Conservation (phyloP, 495 filamentous ascomycete species). For the Massariosphaeria phaeospora region DNA sequence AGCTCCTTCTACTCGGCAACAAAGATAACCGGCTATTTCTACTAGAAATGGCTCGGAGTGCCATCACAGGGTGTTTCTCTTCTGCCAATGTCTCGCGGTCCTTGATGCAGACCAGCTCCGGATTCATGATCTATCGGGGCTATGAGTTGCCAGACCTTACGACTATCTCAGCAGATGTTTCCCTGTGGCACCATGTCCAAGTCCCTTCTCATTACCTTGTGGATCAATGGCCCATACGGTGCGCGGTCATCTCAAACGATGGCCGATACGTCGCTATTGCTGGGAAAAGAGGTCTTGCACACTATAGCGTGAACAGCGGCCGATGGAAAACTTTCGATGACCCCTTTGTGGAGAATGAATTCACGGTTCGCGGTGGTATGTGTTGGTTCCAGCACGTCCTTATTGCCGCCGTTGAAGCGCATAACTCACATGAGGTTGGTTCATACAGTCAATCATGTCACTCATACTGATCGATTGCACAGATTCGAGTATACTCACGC, state of each 20-base stretch:
- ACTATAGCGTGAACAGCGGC: constrained; percentile 91
- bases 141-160: constrained; percentile 86
- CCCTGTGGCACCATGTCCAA: constrained; percentile 86
- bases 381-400: constrained; percentile 97
- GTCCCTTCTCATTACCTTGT: constrained; percentile 79
- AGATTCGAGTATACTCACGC: constrained; percentile 85
- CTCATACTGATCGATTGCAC: neutral
- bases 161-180: constrained; percentile 85
- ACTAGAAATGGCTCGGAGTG: constrained; percentile 86
- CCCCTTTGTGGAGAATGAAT: constrained; percentile 74
- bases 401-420: constrained; percentile 85
- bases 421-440: constrained; percentile 69
- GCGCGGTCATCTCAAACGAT: constrained; percentile 79
- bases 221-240: constrained; percentile 88
- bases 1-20: constrained; percentile 66
- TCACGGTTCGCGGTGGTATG: constrained; percentile 91
- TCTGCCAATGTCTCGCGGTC: constrained; percentile 83
- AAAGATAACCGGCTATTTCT: constrained; percentile 77
- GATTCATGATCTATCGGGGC: constrained; percentile 85
- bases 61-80: constrained; percentile 82
- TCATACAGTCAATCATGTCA: neutral
- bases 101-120: constrained; percentile 78
- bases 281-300: constrained; percentile 83
- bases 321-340: constrained; percentile 94
- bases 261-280: constrained; percentile 93